Conservation (phyloP, 441 rosid species). For the Biscutella auriculata region DNA sequence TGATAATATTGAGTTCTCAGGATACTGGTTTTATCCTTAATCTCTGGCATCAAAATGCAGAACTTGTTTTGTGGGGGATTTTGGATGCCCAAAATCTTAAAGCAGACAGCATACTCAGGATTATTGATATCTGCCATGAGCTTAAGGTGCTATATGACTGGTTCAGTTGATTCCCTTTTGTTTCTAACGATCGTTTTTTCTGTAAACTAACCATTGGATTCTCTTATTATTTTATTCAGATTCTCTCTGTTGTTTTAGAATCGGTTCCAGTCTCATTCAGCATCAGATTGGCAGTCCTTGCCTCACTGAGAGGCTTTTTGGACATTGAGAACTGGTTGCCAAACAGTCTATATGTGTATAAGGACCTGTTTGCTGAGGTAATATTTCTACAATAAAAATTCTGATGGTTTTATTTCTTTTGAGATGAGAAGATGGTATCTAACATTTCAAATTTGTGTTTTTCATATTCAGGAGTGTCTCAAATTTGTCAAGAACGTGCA, state of each 20-base stretch:
- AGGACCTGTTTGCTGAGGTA: constrained; percentile 82
- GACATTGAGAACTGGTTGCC: constrained; percentile 88
- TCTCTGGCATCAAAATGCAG: constrained; percentile 73
- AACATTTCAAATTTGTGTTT: constrained; percentile 15
- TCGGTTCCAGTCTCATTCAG: constrained; percentile 58
- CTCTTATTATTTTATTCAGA: constrained; percentile 31
- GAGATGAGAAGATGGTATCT: constrained; percentile 11
- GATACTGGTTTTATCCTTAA: constrained; percentile 48
- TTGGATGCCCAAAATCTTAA: constrained; percentile 43
- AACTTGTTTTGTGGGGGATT: constrained; percentile 67
- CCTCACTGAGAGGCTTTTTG: constrained; percentile 59
- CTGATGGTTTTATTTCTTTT: neutral
- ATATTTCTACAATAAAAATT: neutral
- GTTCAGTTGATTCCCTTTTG: neutral
- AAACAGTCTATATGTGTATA: constrained; percentile 42
- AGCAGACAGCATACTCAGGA: constrained; percentile 46
- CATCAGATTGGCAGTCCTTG: constrained; percentile 74
- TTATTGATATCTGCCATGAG: constrained; percentile 73
- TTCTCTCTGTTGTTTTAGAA: constrained; percentile 59
- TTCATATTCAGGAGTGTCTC: constrained; percentile 65
- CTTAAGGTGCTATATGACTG: constrained; percentile 44
- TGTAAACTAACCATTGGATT: neutral
- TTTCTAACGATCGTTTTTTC: neutral
- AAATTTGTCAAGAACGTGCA: constrained; percentile 72
- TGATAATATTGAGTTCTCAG: constrained; percentile 37